A percentile compares a stretch with the other conserved stretches of the same genome.
These are phyloP conservation scores for Chalaropsis thielavioides DNA, from an alignment of 2,329 filamentous ascomycete genomes.

Conservation along the genomic window DNA sequence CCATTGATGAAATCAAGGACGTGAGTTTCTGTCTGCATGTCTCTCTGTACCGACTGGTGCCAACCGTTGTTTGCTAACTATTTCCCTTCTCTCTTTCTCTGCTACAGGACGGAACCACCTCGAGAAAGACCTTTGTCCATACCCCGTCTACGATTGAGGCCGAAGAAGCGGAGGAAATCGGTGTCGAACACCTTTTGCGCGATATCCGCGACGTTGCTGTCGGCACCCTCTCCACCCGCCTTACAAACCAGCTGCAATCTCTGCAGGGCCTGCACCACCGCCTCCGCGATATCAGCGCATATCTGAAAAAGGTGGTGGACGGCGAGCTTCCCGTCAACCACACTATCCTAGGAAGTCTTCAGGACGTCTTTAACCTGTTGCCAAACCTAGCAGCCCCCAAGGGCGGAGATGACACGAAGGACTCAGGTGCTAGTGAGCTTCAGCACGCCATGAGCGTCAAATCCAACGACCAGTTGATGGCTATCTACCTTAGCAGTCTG, in stretches of 20 bases:
- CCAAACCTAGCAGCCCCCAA: conserved; percentile 86
- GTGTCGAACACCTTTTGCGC: conserved; percentile 90
- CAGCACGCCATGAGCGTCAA: conserved; percentile 97
- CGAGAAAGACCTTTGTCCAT: conserved; percentile 93
- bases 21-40: conserved; percentile 1
- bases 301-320: conserved; percentile 90
- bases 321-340: conserved; percentile 91
- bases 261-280: conserved; percentile 90
- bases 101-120: conserved; percentile 81
- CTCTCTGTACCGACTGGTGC: no score
- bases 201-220: conserved; percentile 97
- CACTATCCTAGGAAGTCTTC: conserved; percentile 91
- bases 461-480: conserved; percentile 98
- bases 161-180: conserved; percentile 97
- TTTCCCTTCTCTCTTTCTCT: background rate
- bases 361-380: conserved; percentile 96
- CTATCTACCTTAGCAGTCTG: conserved; percentile 91
- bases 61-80: background rate
- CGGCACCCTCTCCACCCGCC: conserved; percentile 86
- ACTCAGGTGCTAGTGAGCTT: conserved; percentile 58
- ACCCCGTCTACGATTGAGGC: conserved; percentile 97
- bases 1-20: conserved; percentile 98
- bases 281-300: conserved; percentile 85
- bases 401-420: conserved; percentile 38
- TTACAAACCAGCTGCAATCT: conserved; percentile 95